These are phyloP conservation scores for Purpureocillium takamizusanense DNA, from an alignment of 2,329 filamentous ascomycete genomes.

Conservation along the genomic window DNA sequence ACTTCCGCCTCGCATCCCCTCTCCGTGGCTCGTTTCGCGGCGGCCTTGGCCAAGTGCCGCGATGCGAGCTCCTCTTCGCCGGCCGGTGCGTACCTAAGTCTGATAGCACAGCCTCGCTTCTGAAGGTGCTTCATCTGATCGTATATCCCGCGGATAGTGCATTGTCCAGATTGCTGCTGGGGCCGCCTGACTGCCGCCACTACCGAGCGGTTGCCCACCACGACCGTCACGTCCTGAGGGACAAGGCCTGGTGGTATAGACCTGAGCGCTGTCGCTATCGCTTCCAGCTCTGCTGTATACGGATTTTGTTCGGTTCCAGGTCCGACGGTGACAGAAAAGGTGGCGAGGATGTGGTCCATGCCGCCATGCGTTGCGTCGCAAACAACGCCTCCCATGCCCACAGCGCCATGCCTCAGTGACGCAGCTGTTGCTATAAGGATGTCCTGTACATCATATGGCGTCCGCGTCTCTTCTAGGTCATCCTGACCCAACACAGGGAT, in stretches of 20 bases:
- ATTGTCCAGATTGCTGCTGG: conserved; percentile 7
- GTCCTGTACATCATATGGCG: conserved; percentile 1
- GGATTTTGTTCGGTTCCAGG: conserved; percentile 8
- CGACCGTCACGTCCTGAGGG: conserved; percentile 3
- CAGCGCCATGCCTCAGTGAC: conserved; percentile 2
- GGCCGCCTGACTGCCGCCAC: conserved; percentile 6
- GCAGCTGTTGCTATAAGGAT: conserved; percentile 3
- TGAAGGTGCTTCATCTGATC: conserved; percentile 1
- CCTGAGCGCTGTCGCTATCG: conserved; percentile 6
- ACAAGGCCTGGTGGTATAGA: conserved; percentile 5
- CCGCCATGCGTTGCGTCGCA: not conserved
- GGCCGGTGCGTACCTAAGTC: conserved; percentile 3
- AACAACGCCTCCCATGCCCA: conserved; percentile 6
- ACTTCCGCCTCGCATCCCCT: not conserved
- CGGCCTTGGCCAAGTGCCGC: conserved; percentile 1
- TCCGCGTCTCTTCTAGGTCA: too few relatives aligned
- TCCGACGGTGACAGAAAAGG: conserved; percentile 8
- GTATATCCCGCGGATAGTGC: conserved; percentile 6
- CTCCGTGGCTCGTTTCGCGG: conserved; percentile 1
- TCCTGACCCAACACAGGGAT: too few relatives aligned
- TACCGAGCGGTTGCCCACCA: conserved; percentile 5
- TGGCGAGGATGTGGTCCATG: conserved; percentile 3
- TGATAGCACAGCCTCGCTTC: conserved; percentile 1
- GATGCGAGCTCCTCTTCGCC: conserved; percentile 1
- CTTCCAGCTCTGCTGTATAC: conserved; percentile 8